These are phyloP conservation scores for Jatropha multifida DNA, from an alignment of 441 rosid species.

Conservation along the genomic window DNA sequence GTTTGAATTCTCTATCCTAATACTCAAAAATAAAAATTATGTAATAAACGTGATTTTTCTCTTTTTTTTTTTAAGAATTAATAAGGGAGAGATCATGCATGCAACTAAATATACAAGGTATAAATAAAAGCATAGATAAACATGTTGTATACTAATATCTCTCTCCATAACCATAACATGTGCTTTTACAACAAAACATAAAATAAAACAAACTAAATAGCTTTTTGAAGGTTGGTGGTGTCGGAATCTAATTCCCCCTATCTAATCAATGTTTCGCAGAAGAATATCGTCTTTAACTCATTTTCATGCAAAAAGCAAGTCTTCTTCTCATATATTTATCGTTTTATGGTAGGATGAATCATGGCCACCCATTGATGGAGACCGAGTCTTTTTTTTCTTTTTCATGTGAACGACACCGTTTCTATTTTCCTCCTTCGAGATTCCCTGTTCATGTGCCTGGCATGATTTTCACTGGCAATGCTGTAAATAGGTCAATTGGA, in stretches of 20 bases:
- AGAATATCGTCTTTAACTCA: slow-evolving; percentile 38
- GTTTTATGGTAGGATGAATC: background rate
- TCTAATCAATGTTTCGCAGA: slow-evolving; percentile 35
- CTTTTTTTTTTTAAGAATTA: too few relatives aligned
- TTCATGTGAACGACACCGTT: too few relatives aligned
- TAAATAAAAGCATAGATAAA: background rate
- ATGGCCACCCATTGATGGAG: too few relatives aligned
- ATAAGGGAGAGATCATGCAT: background rate
- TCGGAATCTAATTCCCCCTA: slow-evolving; percentile 53
- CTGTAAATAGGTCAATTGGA: too few relatives aligned
- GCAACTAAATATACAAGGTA: background rate
- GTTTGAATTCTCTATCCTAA: too few relatives aligned
- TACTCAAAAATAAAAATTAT: too few relatives aligned
- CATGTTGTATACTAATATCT: background rate
- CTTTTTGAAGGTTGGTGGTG: slow-evolving; percentile 29
- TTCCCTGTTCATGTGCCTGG: too few relatives aligned
- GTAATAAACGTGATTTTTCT: too few relatives aligned
- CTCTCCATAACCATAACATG: background rate
- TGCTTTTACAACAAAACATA: background rate
- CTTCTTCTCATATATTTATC: background rate
- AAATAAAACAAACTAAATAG: background rate
- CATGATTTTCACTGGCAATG: too few relatives aligned
- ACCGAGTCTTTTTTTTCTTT: too few relatives aligned
- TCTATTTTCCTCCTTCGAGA: too few relatives aligned
- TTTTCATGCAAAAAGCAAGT: slow-evolving; percentile 39